Evolutionary conservation across 2,329 filamentous ascomycete genomes (phyloP), one percentile per base, ranked within the genome.

Genomic region (Stachybotrys chlorohalonatus): DNA sequence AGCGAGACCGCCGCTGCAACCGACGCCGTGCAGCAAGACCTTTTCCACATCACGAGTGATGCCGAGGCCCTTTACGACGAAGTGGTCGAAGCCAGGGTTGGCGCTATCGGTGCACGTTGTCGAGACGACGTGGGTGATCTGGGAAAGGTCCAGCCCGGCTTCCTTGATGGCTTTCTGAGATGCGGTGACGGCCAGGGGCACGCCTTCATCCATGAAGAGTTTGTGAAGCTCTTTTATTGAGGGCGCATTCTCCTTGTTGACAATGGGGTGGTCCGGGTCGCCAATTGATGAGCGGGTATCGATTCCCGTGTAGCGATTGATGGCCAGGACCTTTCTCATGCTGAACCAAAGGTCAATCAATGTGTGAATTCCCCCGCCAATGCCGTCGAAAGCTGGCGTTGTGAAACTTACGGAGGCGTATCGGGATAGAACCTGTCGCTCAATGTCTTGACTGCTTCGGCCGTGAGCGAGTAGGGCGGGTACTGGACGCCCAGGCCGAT

Each of bases 51-150:
- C 71, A 39, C 77, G 72, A n/a, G 73, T 71, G 32, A 87, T 72
- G 0, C 82, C 81, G 2, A 88, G 69, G 5, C 74, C 71, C 62
- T 81, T 82, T 53, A 78, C 78, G 30, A 87, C 81, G 58, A 75
- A 85, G 65, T 86, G 82, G 60, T 87, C 85, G 63, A 83, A 87
- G 1, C 84, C 84, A 0, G 84, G 84, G 64, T 87, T 87, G 15
- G 83, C 83, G 58, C 82, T 85, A 64, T 87, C 82, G 8, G 84
- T 88, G 64, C 85, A 87, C 6, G 84, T 87, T 0, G 83, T 85
- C 30, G 83, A 80, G 8, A 88, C 83, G 47, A 86, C 74, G 61
- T 88, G 85, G 3, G 84, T 88, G 58, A 88, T 83, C 52, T 83
- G 71, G 3, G 64, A 63, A 0, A 75, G 64, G 47, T 76, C 73